Evolutionary conservation across 2,329 filamentous ascomycete genomes (phyloP), one percentile per base, ranked within the genome.

Genomic region (Fusarium verrucosum): DNA sequence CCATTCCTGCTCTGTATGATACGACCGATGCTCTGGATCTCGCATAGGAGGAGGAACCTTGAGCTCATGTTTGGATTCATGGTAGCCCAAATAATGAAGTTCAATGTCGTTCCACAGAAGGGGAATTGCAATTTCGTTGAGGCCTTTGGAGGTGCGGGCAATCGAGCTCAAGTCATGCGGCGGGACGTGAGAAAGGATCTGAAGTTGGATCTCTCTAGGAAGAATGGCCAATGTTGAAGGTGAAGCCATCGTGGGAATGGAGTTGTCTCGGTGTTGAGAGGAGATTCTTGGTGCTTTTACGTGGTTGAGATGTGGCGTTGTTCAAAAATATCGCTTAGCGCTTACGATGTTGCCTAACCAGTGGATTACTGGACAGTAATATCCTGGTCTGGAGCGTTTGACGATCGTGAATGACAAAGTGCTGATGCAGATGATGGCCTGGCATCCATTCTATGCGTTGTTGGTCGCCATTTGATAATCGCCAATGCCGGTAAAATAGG

Each of bases 51-150:
- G 32, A 7, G 66, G 66, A 0, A 35, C 4, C 2, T 50, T 50
- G 0, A 56, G 4, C 22, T 68, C 36, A 10, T n/a, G 8, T 0
- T 6, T 33, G 13, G 40, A 40, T 11, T 53, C 58, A 19, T 70
- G 67, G 5, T 44, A 66, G 3, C 61, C 54, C 1, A 16, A 7
- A 3, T 38, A 6, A 3, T 70, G 67, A 8, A 64, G 26, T 17
- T 70, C 67, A 36, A 70, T 50, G 4, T 66, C 38, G 20, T 32
- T 35, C 67, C 67, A 70, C 9, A 70, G 17, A 4, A 51, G 45
- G 3, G 66, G 51, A 20, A 36, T 51, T 5, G 23, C 19, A 5
- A 58, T 17, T 2, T 20, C 5, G 5, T 41, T 51, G 17, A 70
- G 19, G 8, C 16, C 23, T 1, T 43, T 70, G 5, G 42, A 68